A percentile compares a stretch with the other conserved stretches of the same genome.
These are phyloP conservation scores for Pichia pseudocactophila DNA, from an alignment of 805 yeast genomes.

Conservation along the genomic window DNA sequence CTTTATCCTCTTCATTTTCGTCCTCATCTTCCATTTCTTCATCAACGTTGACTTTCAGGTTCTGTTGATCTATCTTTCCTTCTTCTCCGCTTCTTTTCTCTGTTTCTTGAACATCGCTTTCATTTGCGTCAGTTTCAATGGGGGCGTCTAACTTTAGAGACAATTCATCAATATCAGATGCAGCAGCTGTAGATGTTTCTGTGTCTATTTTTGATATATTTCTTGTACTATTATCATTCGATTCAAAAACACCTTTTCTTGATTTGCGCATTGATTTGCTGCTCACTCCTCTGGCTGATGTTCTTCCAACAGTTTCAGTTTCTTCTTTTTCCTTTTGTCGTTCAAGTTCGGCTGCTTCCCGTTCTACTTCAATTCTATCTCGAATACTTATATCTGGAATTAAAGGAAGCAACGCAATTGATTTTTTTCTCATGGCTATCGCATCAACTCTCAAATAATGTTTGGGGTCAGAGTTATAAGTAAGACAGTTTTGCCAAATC, in stretches of 20 bases:
- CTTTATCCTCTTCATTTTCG: slow-evolving; percentile 16
- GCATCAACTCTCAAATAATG: slow-evolving; percentile 91
- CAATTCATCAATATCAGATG: too few species aligned
- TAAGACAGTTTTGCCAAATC: slow-evolving; percentile 90
- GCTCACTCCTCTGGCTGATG: slow-evolving; percentile 28
- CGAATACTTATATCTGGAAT: slow-evolving; percentile 84
- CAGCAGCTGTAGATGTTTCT: too few species aligned
- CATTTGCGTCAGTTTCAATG: not conserved
- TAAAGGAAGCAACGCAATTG: slow-evolving; percentile 63
- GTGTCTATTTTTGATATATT: not conserved
- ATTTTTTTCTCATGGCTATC: slow-evolving; percentile 88
- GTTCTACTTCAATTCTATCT: slow-evolving; percentile 63
- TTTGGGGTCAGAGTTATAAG: slow-evolving; percentile 89
- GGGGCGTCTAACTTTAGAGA: too few species aligned
- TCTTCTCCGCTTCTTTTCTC: not conserved
- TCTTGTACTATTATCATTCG: not conserved
- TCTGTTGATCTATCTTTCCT: not conserved
- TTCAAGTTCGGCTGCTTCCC: slow-evolving; percentile 40
- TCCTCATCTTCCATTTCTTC: slow-evolving; percentile 15
- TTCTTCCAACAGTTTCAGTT: slow-evolving; percentile 24
- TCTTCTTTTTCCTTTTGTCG: slow-evolving; percentile 29
- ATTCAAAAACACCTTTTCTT: slow-evolving; percentile 17
- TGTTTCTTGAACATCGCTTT: not conserved
- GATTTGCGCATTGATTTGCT: slow-evolving; percentile 27
- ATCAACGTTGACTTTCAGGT: slow-evolving; percentile 21